These are phyloP conservation scores for Penicillium nucicola DNA, from an alignment of 495 filamentous ascomycete genomes.

Conservation along the genomic window DNA sequence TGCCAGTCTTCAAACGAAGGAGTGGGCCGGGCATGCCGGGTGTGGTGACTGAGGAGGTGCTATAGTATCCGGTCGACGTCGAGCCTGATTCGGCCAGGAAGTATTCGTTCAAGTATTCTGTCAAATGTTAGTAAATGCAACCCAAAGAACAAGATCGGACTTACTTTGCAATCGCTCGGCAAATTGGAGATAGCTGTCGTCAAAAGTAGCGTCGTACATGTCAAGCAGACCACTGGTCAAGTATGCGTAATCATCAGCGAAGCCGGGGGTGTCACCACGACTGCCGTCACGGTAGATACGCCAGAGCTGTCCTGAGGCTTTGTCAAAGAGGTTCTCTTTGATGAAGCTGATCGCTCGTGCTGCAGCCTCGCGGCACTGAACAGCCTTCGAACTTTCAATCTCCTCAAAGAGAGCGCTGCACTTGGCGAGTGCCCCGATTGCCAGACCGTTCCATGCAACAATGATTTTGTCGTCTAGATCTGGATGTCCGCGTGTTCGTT, in stretches of 20 bases:
- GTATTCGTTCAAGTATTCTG: constrained; percentile 62
- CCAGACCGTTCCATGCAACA: constrained; percentile 83
- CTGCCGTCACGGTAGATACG: constrained; percentile 73
- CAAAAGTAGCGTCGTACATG: constrained; percentile 84
- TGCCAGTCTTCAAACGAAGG: constrained; percentile 86
- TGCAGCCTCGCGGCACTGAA: constrained; percentile 61
- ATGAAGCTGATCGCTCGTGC: constrained; percentile 73
- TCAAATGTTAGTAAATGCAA: constrained; percentile 11
- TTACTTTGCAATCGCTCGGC: constrained; percentile 79
- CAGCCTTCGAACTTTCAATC: constrained; percentile 55
- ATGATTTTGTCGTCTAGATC: constrained; percentile 90
- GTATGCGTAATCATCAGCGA: constrained; percentile 96
- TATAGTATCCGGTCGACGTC: constrained; percentile 75
- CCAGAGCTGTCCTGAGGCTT: constrained; percentile 57
- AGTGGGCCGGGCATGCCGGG: constrained; percentile 73
- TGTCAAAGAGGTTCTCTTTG: constrained; percentile 71
- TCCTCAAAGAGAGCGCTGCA: constrained; percentile 62
- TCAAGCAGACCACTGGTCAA: constrained; percentile 80
- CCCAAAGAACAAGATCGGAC: constrained; percentile 7
- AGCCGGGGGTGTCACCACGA: constrained; percentile 66
- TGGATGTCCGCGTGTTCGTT: constrained; percentile 75
- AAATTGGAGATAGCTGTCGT: constrained; percentile 75
- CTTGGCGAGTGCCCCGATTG: constrained; percentile 77
- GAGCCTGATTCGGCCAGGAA: constrained; percentile 59
- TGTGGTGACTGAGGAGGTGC: constrained; percentile 61